Evolutionary conservation across 352 stramenopile genomes (phyloP).

Genomic region (Phytopythium helicoides): DNA sequence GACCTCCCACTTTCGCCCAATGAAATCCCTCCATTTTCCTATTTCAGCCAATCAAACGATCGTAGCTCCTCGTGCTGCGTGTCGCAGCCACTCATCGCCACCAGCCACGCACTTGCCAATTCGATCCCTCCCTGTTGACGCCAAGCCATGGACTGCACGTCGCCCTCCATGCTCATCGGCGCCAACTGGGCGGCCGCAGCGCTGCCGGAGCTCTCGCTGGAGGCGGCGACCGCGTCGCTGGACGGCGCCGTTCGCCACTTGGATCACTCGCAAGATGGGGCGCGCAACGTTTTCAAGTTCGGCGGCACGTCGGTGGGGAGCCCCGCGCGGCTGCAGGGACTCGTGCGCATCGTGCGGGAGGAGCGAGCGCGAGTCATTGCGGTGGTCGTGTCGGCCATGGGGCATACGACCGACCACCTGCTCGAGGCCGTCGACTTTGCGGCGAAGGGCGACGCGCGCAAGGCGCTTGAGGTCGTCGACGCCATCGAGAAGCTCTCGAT

Average conservation of each 20-base stretch:
- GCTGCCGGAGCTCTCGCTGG: constrained; percentile 14
- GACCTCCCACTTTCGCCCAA: constrained; percentile 3
- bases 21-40: not conserved
- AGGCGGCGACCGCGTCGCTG: constrained; percentile 9
- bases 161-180: constrained; percentile 65
- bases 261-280: constrained; percentile 47
- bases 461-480: constrained; percentile 51
- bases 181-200: constrained; percentile 38
- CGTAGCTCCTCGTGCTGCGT: not conserved
- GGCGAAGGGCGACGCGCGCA: constrained; percentile 43
- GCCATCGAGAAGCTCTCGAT: constrained; percentile 57
- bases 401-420: constrained; percentile 72
- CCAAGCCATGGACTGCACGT: constrained; percentile 63
- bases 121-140: not conserved
- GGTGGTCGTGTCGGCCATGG: constrained; percentile 80
- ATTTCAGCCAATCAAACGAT: constrained; percentile 6
- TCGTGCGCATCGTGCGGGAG: constrained; percentile 62
- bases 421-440: constrained; percentile 64
- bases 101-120: too few species aligned
- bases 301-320: constrained; percentile 76
- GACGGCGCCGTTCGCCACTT: constrained; percentile 20
- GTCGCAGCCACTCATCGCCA: constrained; percentile 1
- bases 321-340: constrained; percentile 51
- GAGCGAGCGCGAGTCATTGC: constrained; percentile 57
- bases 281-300: constrained; percentile 85